These are phyloP conservation scores for Heterobasidion annosum DNA, from an alignment of 1,284 basidiomycete species.

Conservation along the genomic window DNA sequence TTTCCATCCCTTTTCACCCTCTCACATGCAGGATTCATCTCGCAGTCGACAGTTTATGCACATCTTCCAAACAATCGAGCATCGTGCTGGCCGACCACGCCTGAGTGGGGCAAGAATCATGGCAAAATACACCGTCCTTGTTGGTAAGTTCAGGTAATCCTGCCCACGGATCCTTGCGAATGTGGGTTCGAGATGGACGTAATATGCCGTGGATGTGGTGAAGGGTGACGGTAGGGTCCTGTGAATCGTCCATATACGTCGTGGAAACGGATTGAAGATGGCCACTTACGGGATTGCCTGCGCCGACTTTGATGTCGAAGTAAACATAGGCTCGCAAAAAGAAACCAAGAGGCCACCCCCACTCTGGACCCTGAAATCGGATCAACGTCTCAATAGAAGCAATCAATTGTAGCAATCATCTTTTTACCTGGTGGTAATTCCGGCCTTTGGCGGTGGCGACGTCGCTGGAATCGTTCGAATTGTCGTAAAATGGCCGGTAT, in stretches of 20 bases:
- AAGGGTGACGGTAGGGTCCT: conserved; percentile 68
- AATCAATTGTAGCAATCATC: conserved; percentile 13
- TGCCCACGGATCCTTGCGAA: conserved; percentile 78
- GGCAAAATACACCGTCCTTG: conserved; percentile 70
- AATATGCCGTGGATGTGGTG: conserved; percentile 74
- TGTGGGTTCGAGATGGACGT: conserved; percentile 61
- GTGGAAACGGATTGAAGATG: background rate
- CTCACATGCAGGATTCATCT: background rate
- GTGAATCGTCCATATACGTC: conserved; percentile 1
- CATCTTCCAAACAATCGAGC: conserved; percentile 77
- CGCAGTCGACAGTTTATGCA: conserved; percentile 31
- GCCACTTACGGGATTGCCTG: conserved; percentile 54
- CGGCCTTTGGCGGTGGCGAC: conserved; percentile 79
- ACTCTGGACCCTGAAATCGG: conserved; percentile 64
- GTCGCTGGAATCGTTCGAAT: conserved; percentile 84
- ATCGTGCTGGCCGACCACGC: conserved; percentile 89
- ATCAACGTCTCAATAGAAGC: background rate
- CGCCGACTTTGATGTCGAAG: conserved; percentile 63
- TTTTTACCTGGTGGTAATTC: conserved; percentile 75
- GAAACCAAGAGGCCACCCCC: conserved; percentile 93
- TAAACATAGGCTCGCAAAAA: conserved; percentile 89
- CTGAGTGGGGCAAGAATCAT: conserved; percentile 85
- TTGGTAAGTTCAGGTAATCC: conserved; percentile 91
- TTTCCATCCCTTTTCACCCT: too few relatives aligned
- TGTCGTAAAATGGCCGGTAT: conserved; percentile 87